Percentiles rank a stretch among this genome's conserved stretches.
Evolutionary conservation across 345 rosid species (phyloP).

Genomic region (Erysimum cheiranthoides): DNA sequence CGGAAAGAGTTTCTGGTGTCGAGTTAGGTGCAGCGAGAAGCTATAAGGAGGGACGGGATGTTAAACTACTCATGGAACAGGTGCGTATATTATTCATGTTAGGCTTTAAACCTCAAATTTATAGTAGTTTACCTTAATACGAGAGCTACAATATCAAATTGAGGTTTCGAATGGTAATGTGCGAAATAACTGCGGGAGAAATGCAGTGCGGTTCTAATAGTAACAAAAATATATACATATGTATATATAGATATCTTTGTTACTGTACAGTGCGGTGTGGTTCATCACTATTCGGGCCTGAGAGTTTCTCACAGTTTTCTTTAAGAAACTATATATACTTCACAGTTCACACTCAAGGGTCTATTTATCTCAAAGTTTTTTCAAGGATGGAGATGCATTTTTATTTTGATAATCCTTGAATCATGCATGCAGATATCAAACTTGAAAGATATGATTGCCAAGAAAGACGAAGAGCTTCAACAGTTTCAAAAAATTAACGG

Average conservation of each 20-base stretch:
- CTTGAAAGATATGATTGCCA: slow-evolving; percentile 63
- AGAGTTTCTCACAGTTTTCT: too few relatives aligned
- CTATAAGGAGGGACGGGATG: slow-evolving; percentile 79
- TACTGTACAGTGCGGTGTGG: too few relatives aligned
- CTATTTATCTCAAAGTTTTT: not conserved
- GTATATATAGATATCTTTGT: too few relatives aligned
- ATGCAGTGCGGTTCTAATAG: too few relatives aligned
- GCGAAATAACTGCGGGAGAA: too few relatives aligned
- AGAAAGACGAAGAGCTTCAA: slow-evolving; percentile 83
- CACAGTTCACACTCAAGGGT: not conserved
- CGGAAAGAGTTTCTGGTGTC: slow-evolving; percentile 92
- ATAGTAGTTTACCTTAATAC: not conserved
- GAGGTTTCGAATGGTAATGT: too few relatives aligned
- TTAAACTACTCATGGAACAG: slow-evolving; percentile 89
- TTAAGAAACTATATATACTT: not conserved
- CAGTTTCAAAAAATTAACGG: slow-evolving; percentile 52
- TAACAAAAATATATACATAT: too few relatives aligned
- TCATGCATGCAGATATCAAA: slow-evolving; percentile 59
- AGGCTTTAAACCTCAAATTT: not conserved
- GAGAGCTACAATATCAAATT: not conserved
- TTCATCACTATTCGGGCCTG: too few relatives aligned
- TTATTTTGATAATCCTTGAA: not conserved
- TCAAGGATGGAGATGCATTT: not conserved
- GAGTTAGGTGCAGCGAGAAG: slow-evolving; percentile 91
- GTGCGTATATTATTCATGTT: slow-evolving; percentile 36